phyloP scores from a whole-genome alignment of 129 eudicot species.

The Cynara cardunculus region DNA sequence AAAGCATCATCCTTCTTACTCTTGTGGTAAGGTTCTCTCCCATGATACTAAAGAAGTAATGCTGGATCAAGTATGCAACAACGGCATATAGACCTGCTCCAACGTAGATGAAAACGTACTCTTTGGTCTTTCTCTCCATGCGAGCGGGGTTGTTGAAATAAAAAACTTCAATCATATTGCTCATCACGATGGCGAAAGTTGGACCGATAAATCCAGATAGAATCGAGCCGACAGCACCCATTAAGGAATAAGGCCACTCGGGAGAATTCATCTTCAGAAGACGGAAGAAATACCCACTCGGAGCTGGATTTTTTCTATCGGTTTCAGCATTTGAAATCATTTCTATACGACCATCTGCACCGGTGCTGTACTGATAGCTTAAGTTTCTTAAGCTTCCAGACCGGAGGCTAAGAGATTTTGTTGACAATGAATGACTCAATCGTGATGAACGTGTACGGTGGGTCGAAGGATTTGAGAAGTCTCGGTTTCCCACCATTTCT shows the following conservation, averaged over 20 bases:
- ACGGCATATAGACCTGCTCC: slow-evolving; percentile 98
- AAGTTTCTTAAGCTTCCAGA: slow-evolving; percentile 92
- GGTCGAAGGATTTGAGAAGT: slow-evolving; percentile 86
- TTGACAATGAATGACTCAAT: slow-evolving; percentile 80
- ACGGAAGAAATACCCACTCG: slow-evolving; percentile 72
- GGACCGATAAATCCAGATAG: slow-evolving; percentile 96
- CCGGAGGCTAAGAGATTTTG: slow-evolving; percentile 86
- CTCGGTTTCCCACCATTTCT: slow-evolving; percentile 95
- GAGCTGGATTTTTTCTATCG: slow-evolving; percentile 84
- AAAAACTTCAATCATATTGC: slow-evolving; percentile 97
- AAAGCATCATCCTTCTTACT: slow-evolving; percentile 98
- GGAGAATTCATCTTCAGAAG: slow-evolving; percentile 89
- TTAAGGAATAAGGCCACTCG: slow-evolving; percentile 95
- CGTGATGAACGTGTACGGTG: slow-evolving; percentile 83
- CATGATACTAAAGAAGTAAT: slow-evolving; percentile 98
- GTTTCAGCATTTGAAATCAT: slow-evolving; percentile 95
- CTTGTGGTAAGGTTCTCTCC: slow-evolving; percentile 97
- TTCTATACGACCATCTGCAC: slow-evolving; percentile 93
- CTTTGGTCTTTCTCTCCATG: slow-evolving; percentile 96
- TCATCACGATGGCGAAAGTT: slow-evolving; percentile 96
- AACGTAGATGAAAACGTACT: slow-evolving; percentile 82
- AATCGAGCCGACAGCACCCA: slow-evolving; percentile 93
- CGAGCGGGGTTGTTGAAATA: slow-evolving; percentile 68
- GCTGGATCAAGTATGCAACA: slow-evolving; percentile 92
- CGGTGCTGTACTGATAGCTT: slow-evolving; percentile 91